These are phyloP conservation scores for Stagonosporopsis tanaceti DNA, from an alignment of 2,329 filamentous ascomycete species.

Conservation along the genomic window DNA sequence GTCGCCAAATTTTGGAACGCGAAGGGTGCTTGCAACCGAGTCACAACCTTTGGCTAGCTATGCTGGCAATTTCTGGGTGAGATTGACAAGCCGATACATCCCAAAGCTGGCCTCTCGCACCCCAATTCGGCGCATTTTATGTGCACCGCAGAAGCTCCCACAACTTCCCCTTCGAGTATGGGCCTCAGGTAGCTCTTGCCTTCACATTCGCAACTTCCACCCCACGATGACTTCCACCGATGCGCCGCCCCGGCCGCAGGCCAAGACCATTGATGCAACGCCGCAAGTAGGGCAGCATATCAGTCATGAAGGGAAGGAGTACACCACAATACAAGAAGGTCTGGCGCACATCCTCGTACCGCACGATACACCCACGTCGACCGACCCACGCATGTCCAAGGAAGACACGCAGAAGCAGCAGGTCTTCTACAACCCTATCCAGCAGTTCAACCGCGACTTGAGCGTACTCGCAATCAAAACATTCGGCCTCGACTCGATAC, in stretches of 20 bases:
- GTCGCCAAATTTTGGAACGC: constrained; percentile 38
- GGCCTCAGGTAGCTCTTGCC: constrained; percentile 35
- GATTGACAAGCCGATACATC: background rate
- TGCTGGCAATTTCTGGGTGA: background rate
- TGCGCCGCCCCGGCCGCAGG: constrained; percentile 20
- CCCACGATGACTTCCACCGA: constrained; percentile 28
- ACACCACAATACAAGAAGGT: constrained; percentile 71
- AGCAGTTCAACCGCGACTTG: constrained; percentile 97
- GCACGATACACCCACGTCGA: constrained; percentile 57
- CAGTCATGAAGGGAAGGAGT: constrained; percentile 60
- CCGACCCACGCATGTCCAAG: constrained; percentile 58
- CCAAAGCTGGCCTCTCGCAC: constrained; percentile 32
- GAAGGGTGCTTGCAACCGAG: constrained; percentile 3
- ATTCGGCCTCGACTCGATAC: constrained; percentile 74
- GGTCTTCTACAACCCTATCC: constrained; percentile 98
- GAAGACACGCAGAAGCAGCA: constrained; percentile 68
- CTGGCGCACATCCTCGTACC: constrained; percentile 73
- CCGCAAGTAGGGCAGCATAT: constrained; percentile 45
- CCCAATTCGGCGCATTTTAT: constrained; percentile 26
- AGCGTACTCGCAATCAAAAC: constrained; percentile 91
- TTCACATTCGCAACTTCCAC: constrained; percentile 27
- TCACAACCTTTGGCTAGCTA: constrained; percentile 2
- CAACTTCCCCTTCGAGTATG: constrained; percentile 29
- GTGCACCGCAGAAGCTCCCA: constrained; percentile 31
- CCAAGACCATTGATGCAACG: constrained; percentile 36